Conservation (phyloP, 2,329 filamentous ascomycete genomes). For the Zopfia rhizophila region DNA sequence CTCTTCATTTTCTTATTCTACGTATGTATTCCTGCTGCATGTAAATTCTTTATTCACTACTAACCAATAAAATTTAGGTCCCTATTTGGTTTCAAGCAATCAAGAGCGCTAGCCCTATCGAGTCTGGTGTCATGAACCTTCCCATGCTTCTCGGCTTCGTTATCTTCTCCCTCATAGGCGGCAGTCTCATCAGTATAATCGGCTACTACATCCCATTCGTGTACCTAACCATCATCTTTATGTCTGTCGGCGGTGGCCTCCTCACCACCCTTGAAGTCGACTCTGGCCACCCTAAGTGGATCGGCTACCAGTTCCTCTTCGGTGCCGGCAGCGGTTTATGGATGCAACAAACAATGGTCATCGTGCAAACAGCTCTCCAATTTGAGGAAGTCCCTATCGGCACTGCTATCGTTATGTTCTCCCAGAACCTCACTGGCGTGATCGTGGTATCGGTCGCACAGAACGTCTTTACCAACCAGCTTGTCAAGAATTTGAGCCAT, state of each 20-base stretch:
- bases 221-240: constrained; percentile 58
- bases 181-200: too few species aligned
- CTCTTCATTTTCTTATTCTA: too few species aligned
- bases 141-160: constrained; percentile 36
- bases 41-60: constrained; percentile 31
- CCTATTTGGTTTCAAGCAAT: constrained; percentile 44
- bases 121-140: constrained; percentile 38
- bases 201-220: constrained; percentile 51
- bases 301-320: constrained; percentile 43
- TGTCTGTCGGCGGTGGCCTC: constrained; percentile 55
- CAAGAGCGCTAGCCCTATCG: constrained; percentile 32
- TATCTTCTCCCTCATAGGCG: constrained; percentile 34
- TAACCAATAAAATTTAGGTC: constrained; percentile 37
- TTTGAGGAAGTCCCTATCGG: constrained; percentile 58
- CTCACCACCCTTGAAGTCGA: constrained; percentile 51
- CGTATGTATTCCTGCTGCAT: constrained; percentile 32
- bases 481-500: constrained; percentile 58
- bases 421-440: constrained; percentile 59
- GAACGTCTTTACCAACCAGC: constrained; percentile 62
- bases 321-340: constrained; percentile 43
- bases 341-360: constrained; percentile 24
- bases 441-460: constrained; percentile 62
- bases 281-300: constrained; percentile 42
- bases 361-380: constrained; percentile 57
- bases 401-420: constrained; percentile 60